Base-by-base conservation (phyloP, 2,329 filamentous ascomycete genomes). In the Epichloe elymi region DNA sequence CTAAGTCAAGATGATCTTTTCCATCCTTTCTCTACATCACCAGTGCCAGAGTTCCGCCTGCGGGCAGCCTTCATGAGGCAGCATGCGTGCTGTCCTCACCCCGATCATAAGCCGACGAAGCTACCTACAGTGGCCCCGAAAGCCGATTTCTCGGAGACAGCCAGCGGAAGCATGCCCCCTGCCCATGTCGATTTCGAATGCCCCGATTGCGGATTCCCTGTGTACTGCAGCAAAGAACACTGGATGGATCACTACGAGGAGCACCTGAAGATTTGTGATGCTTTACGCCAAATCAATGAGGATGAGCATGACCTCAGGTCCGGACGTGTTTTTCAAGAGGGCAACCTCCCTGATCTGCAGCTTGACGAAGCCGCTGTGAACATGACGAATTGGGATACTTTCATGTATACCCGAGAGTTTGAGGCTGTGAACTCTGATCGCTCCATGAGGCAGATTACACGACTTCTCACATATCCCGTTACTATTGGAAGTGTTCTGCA, bases 331-430 rank as follows among this genome's bases (percentile, higher is more conserved):
- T 98, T 98, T 68, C 84, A 86, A 14, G 94, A 98, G 67, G 97
- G 95, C 62, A 82, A 90, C 55, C 95, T 95, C 63, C 63, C 93
- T 0, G 87, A 85, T 14, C 76, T 83, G 50, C 90, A 96, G 70
- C 82, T 96, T 65, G 90, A 96, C 57, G 91, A 96, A 65, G 87
- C 89, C 36, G 76, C 93, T 57, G 81, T 96, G 58, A 98, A 98
- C 69, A 90, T 98, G 86, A 95, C 86, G 42, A 98, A 94, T 67
- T 98, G 93, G 93, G 93, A 98, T 67, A 97, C 93, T 0, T 88
- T 94, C 60, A 74, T 98, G 63, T 98, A 95, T 65, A 94, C 89
- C 3, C 78, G 93, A 61, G 85, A 95, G 60, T 97, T 93, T 61
- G 79, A 85, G 57, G 94, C 94, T 5, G 83, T 98, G 63, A 89